Evolutionary conservation across 2,329 filamentous ascomycete genomes (phyloP), one percentile per base, ranked within the genome.

Genomic region (Uncinocarpus reesii): DNA sequence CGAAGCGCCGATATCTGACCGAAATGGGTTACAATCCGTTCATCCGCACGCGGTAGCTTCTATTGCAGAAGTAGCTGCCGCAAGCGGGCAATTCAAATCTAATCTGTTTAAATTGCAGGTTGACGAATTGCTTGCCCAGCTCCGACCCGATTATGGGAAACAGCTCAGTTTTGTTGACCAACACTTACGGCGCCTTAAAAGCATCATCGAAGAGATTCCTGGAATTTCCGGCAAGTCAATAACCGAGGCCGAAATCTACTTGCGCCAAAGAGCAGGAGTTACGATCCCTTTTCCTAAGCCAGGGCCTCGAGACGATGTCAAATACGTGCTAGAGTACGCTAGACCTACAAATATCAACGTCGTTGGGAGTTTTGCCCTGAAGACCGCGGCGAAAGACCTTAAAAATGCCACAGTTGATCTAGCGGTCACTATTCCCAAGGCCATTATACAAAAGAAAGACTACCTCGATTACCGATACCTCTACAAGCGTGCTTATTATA

Each of bases 391-490:
- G 50, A 84, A 83, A 58, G 72, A 74, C 8, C 78, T 82, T 21
- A 56, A 66, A 68, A 42, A 65, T 63, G 52, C 53, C 21, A 72
- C 76, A 13, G 74, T 95, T 51, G 90, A 96, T 65, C 78, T 96
- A 75, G 80, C 90, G 4, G 79, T 94, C 13, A 84, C 84, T 41
- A 93, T 98, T 80, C 90, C 92, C 4, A 57, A 71, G 49, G 69
- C 76, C 1, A 68, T 95, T 10, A 89, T 96, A 59, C 87, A 95
- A 60, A 86, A 93, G 37, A 96, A 96, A 67, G 92, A 98, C 66
- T 95, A 90, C 63, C 75, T 89, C 42, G 88, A 95, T 64, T 77
- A 92, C 71, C 80, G 92, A 52, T 96, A 94, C 68, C 95, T 95
- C 62, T 89, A 95, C 69, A 93, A 95, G 60, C 76, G 89, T 54